These are phyloP conservation scores for Amniculicola lignicola DNA, from an alignment of 495 filamentous ascomycete genomes.

Conservation along the genomic window DNA sequence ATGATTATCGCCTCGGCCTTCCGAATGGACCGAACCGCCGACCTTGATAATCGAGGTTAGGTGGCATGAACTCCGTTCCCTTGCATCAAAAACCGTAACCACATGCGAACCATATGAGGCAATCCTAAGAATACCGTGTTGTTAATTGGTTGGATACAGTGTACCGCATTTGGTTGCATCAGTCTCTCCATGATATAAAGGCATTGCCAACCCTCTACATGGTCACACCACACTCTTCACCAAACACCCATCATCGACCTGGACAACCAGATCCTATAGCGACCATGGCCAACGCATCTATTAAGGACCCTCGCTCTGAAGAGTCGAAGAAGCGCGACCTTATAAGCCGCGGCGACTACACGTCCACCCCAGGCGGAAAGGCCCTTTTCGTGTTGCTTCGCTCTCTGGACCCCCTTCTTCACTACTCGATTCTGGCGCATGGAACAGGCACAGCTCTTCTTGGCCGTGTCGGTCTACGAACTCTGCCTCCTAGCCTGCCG, in stretches of 20 bases:
- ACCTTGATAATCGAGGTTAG: too few species aligned
- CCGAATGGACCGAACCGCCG: too few species aligned
- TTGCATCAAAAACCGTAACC: too few species aligned
- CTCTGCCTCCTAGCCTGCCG: constrained; percentile 37
- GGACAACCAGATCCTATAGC: not conserved
- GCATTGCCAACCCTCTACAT: not conserved
- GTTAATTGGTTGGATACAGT: too few species aligned
- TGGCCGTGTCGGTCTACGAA: constrained; percentile 33
- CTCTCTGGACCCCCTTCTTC: constrained; percentile 54
- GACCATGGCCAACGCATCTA: constrained; percentile 11
- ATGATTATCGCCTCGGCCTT: too few species aligned
- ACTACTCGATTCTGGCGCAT: constrained; percentile 51
- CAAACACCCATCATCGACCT: not conserved
- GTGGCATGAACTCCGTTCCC: too few species aligned
- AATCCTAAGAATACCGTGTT: too few species aligned
- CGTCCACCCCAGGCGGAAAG: constrained; percentile 48
- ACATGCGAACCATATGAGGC: too few species aligned
- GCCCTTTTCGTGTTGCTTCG: constrained; percentile 57
- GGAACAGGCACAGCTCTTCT: constrained; percentile 40
- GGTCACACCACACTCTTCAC: not conserved
- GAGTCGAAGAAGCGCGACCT: constrained; percentile 29
- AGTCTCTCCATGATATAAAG: too few species aligned
- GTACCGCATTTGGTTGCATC: too few species aligned
- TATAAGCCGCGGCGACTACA: constrained; percentile 38
- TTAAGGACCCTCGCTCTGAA: constrained; percentile 23